Evolutionary conservation across 2,329 filamentous ascomycete species (phyloP).

Genomic region (Ophiostoma quercus): DNA sequence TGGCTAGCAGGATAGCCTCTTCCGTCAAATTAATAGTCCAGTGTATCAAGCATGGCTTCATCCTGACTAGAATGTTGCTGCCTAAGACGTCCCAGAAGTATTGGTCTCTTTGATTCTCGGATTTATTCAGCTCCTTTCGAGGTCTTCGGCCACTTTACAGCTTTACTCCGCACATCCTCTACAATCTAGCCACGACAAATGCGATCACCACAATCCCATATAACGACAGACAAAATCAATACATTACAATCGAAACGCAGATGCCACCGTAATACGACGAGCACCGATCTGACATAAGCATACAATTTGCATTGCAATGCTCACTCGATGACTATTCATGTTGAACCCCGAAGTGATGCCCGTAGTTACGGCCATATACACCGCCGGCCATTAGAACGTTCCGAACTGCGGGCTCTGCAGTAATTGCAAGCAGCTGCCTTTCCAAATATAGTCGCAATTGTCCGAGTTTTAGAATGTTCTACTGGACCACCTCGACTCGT

Average conservation of each 20-base stretch:
- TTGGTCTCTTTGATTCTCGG: neutral
- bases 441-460: neutral
- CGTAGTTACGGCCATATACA: neutral
- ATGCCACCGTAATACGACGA: neutral
- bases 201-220: neutral
- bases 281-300: neutral
- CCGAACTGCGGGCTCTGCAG: neutral
- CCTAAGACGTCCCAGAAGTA: neutral
- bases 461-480: neutral
- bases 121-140: neutral
- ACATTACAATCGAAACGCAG: neutral
- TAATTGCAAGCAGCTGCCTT: neutral
- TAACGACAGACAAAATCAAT: too few relatives aligned
- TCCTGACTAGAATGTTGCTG: neutral
- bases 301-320: neutral
- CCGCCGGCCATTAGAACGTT: neutral
- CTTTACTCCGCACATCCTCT: neutral
- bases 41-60: neutral
- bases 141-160: neutral
- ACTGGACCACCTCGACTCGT: neutral
- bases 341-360: neutral
- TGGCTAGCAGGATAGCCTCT: neutral
- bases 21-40: neutral
- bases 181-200: neutral
- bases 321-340: neutral